Conservation (phyloP, 1,139 yeast genomes). For the Maudiozyma humilis region DNA sequence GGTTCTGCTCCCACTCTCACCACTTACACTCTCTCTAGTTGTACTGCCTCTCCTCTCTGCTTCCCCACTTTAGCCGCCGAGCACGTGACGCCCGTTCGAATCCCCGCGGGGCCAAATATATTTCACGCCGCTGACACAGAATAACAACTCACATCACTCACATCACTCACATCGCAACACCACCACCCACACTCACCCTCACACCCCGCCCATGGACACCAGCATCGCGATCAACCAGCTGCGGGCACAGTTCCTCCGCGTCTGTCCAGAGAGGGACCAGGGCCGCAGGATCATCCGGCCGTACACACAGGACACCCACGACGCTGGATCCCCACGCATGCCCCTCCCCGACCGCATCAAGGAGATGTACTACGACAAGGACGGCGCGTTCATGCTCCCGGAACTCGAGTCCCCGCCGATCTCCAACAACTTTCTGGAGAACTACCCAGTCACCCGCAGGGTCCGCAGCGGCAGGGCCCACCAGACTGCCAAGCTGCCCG, state of each 20-base stretch:
- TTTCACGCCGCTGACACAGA: no score
- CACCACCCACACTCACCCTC: no score
- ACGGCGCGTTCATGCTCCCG: conserved; percentile 21
- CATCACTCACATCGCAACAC: no score
- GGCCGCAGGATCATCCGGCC: conserved; percentile 28
- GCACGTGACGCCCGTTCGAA: no score
- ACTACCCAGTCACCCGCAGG: conserved; percentile 6
- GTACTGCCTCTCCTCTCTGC: no score
- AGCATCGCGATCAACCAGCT: conserved; percentile 24
- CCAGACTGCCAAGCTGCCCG: no score
- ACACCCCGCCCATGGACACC: conserved; percentile 32
- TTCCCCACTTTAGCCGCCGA: no score
- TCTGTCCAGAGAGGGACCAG: conserved; percentile 27
- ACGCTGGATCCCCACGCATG: no score
- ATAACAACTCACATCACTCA: no score
- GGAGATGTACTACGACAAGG: conserved; percentile 17
- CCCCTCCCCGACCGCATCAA: conserved; percentile 15
- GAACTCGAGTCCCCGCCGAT: conserved; percentile 31
- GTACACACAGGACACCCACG: conserved; percentile 9
- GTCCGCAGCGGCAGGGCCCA: conserved; percentile 1
- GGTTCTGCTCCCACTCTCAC: no score
- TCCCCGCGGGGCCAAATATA: no score
- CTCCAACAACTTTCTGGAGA: conserved; percentile 22
- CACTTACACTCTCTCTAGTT: no score
- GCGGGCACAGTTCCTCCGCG: conserved; percentile 27